phyloP scores from a whole-genome alignment of 2,329 filamentous ascomycete species.

The Leptographium lundbergii region DNA sequence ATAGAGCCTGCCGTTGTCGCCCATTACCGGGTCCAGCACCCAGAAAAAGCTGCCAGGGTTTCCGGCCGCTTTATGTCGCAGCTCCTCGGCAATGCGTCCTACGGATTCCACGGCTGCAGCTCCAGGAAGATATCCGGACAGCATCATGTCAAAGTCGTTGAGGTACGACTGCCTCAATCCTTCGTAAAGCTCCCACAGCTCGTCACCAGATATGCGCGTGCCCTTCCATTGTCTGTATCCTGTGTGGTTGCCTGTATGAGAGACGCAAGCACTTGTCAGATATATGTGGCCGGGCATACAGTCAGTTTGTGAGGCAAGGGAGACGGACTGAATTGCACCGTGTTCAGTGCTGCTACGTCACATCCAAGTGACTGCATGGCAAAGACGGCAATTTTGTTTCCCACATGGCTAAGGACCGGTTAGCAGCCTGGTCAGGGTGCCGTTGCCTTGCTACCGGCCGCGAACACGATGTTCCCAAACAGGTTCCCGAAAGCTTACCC shows the following conservation, averaged over 20 bases:
- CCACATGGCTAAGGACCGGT: constrained; percentile 61
- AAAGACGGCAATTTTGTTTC: constrained; percentile 93
- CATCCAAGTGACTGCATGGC: constrained; percentile 89
- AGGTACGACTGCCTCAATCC: constrained; percentile 76
- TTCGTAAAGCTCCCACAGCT: constrained; percentile 73
- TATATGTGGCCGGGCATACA: not conserved
- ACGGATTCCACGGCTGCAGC: constrained; percentile 75
- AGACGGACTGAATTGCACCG: constrained; percentile 84
- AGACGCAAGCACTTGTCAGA: not conserved
- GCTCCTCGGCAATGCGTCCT: constrained; percentile 69
- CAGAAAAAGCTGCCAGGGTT: constrained; percentile 82
- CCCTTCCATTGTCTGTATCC: constrained; percentile 85
- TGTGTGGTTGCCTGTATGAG: constrained; percentile 70
- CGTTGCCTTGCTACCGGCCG: not conserved
- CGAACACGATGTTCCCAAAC: not conserved
- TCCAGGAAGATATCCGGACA: constrained; percentile 88
- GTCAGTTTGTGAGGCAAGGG: not conserved
- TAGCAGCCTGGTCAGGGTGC: not conserved
- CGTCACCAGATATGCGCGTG: constrained; percentile 64
- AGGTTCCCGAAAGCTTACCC: constrained; percentile 40
- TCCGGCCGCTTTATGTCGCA: constrained; percentile 51
- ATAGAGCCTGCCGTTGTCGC: constrained; percentile 84
- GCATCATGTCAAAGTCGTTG: constrained; percentile 83
- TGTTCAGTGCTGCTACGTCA: constrained; percentile 88
- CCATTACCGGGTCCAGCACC: constrained; percentile 97